Evolutionary conservation across 2,329 filamentous ascomycete species (phyloP), one percentile per base, ranked within the genome.

Genomic region (Hansfordia pulvinata): DNA sequence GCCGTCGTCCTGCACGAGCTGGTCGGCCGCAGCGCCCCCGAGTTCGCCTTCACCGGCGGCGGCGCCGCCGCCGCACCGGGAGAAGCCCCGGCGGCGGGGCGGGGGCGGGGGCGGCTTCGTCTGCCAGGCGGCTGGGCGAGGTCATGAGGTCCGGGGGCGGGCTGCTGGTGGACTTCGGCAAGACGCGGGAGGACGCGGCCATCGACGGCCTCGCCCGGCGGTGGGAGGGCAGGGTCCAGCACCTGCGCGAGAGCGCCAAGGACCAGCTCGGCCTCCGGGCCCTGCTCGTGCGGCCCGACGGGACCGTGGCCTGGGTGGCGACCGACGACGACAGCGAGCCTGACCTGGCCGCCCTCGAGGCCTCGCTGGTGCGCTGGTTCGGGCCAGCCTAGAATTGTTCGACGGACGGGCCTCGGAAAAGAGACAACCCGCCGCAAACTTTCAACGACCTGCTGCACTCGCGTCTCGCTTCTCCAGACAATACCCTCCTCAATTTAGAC

Each of bases 11-110:
- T 29, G 23, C 44, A 53, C 25, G 37, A 43, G 8, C 31, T 52
- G 5, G 43, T 53, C 13, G 54, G 53, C 4, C 37, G 38, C 26
- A 54, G 51, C 34, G 43, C 42, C 8, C 53, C 50, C 4, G 44
- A 54, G 23, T 50, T 55, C 23, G 42, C 48, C 18, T 30, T 50
- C 4, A 20, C 24, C 10, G 36, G 43, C 15, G 40, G 37, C 11
- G 34, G 30, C n/a, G n/a, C n/a, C n/a, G n/a, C n/a, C n/a, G n/a
- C n/a, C n/a, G n/a, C n/a, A n/a, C n/a, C n/a, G n/a, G n/a, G n/a
- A n/a, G n/a, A n/a, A n/a, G n/a, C n/a, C n/a, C n/a, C n/a, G n/a
- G n/a, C n/a, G n/a, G n/a, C n/a, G n/a, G n/a, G n/a, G n/a, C n/a
- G n/a, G n/a, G n/a, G n/a, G n/a, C n/a, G n/a, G n/a, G n/a, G n/a